Evolutionary conservation across 2,329 filamentous ascomycete genomes (phyloP).

Genomic region (Mariannaea elegans): DNA sequence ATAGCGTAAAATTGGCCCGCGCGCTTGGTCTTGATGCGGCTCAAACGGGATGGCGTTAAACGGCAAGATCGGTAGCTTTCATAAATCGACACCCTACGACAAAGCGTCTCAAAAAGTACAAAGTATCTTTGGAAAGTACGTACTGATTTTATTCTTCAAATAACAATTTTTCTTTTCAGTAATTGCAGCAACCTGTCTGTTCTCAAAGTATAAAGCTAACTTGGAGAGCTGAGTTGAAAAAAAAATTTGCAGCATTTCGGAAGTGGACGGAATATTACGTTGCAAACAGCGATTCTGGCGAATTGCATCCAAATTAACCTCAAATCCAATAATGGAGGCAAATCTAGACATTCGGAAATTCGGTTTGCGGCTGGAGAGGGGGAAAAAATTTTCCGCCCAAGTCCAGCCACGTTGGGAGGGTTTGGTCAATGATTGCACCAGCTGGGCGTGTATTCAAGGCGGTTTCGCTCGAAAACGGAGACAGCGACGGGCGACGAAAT

Average conservation of each 20-base stretch:
- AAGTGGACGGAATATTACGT: background rate
- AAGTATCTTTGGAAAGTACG: background rate
- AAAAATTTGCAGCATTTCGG: no score
- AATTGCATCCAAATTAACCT: background rate
- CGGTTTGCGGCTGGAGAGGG: slow-evolving; percentile 12
- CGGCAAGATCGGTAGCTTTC: background rate
- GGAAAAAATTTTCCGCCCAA: slow-evolving; percentile 8
- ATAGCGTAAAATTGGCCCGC: slow-evolving; percentile 39
- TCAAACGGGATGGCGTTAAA: slow-evolving; percentile 20
- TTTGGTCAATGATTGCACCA: slow-evolving; percentile 33
- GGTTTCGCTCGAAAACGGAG: slow-evolving; percentile 7
- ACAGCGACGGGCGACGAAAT: slow-evolving; percentile 18
- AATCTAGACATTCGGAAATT: slow-evolving; percentile 15
- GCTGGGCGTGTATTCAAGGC: slow-evolving; percentile 1
- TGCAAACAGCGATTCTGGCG: slow-evolving; percentile 7
- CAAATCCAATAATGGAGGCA: no score
- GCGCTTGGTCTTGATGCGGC: slow-evolving; percentile 36
- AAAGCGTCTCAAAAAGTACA: background rate
- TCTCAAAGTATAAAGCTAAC: no score
- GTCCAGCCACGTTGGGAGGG: slow-evolving; percentile 32
- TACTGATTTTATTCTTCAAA: background rate
- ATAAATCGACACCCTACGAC: slow-evolving; percentile 10
- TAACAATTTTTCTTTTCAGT: background rate
- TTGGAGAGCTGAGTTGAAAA: no score
- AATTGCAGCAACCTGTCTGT: no score